Evolutionary conservation across 768 basidiomycete genomes (phyloP).

Genomic region (Kwoniella dendrophila): DNA sequence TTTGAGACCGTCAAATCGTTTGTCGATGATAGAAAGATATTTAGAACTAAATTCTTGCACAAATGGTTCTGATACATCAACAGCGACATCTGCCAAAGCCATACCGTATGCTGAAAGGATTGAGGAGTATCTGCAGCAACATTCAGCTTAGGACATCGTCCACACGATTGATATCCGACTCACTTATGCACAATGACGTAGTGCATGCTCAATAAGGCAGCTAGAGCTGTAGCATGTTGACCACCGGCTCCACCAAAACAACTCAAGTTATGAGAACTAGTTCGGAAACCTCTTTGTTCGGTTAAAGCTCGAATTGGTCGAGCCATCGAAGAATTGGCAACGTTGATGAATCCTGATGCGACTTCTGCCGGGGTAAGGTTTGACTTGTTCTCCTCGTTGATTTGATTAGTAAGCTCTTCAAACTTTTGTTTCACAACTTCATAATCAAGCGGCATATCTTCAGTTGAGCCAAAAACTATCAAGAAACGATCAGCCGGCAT

Average conservation of each 20-base stretch:
- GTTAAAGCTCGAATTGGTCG: slow-evolving; percentile 65
- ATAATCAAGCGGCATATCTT: slow-evolving; percentile 78
- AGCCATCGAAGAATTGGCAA: slow-evolving; percentile 91
- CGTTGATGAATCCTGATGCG: slow-evolving; percentile 91
- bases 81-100: slow-evolving; percentile 56
- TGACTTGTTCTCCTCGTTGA: slow-evolving; percentile 68
- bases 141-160: background rate
- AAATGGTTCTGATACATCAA: slow-evolving; percentile 40
- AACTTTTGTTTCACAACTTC: slow-evolving; percentile 72
- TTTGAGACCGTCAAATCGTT: slow-evolving; percentile 31
- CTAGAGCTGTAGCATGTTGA: slow-evolving; percentile 51
- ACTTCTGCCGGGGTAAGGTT: slow-evolving; percentile 73
- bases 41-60: slow-evolving; percentile 17
- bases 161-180: background rate
- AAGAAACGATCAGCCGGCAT: background rate
- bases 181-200: slow-evolving; percentile 39
- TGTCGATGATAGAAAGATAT: slow-evolving; percentile 29
- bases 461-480: slow-evolving; percentile 75
- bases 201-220: slow-evolving; percentile 35
- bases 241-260: slow-evolving; percentile 58
- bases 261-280: slow-evolving; percentile 65
- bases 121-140: slow-evolving; percentile 29
- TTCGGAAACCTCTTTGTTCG: slow-evolving; percentile 83
- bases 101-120: slow-evolving; percentile 50
- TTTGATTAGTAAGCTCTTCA: slow-evolving; percentile 67